phyloP scores from a whole-genome alignment of 495 filamentous ascomycete genomes.

The Hypoxylon intermedium region DNA sequence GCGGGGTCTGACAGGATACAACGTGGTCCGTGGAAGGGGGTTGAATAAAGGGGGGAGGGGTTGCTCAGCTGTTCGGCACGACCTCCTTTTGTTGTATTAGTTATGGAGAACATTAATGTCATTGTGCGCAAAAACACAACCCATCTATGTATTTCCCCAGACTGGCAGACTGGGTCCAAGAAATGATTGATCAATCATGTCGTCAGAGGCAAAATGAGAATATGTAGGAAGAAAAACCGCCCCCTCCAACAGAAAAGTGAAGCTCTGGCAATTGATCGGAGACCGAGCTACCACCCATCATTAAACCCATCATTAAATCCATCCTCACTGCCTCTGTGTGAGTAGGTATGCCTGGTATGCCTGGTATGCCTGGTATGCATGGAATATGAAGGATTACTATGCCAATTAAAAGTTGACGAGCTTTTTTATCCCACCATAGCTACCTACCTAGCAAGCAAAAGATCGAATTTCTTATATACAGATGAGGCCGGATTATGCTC shows the following conservation, averaged over 20 bases:
- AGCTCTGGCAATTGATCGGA: neutral
- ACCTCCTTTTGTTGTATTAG: slow-evolving; percentile 21
- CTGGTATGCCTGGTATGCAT: too few relatives aligned
- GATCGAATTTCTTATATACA: slow-evolving; percentile 9
- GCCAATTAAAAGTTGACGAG: slow-evolving; percentile 4
- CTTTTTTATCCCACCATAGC: slow-evolving; percentile 3
- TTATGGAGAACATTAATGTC: slow-evolving; percentile 12
- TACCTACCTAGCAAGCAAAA: slow-evolving; percentile 1
- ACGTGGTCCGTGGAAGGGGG: slow-evolving; percentile 20
- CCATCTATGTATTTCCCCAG: slow-evolving; percentile 16
- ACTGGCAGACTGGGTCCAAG: slow-evolving; percentile 5
- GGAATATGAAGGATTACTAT: slow-evolving; percentile 24
- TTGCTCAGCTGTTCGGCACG: slow-evolving; percentile 4
- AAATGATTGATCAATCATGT: slow-evolving; percentile 13
- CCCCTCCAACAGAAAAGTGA: neutral
- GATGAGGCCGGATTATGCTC: slow-evolving; percentile 24
- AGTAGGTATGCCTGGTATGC: neutral
- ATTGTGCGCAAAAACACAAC: neutral
- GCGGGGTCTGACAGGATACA: slow-evolving; percentile 34
- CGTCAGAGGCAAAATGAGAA: neutral
- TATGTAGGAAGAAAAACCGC: slow-evolving; percentile 11
- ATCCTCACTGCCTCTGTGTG: neutral
- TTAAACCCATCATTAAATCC: neutral
- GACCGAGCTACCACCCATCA: too few relatives aligned
- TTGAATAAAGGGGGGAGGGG: neutral